A percentile compares a stretch with the other conserved stretches of the same genome.
These are phyloP conservation scores for Aspergillus proliferans DNA, from an alignment of 2,329 filamentous ascomycete genomes.

Conservation along the genomic window DNA sequence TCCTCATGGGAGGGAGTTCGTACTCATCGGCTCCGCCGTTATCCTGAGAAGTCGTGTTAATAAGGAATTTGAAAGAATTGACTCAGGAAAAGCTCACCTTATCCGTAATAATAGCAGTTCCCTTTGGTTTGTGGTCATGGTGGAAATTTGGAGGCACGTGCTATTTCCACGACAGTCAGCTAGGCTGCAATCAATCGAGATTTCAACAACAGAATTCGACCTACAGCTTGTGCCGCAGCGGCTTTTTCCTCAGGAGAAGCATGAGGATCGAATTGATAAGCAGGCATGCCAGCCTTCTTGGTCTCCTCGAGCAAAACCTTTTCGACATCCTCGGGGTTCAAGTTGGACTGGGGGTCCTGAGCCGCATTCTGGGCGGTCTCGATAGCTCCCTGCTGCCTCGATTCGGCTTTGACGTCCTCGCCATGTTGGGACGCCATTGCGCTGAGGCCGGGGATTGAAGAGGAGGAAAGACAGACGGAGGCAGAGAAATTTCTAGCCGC, in stretches of 20 bases:
- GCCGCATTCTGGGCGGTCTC: conserved; percentile 58
- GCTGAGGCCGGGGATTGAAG: not conserved
- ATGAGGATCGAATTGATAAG: conserved; percentile 82
- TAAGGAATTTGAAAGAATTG: not conserved
- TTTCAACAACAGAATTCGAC: conserved; percentile 30
- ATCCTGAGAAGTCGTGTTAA: conserved; percentile 41
- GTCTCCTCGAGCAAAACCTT: conserved; percentile 70
- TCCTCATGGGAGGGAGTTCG: conserved; percentile 69
- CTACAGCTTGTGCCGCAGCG: conserved; percentile 68
- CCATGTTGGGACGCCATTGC: conserved; percentile 27
- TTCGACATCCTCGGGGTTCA: conserved; percentile 66
- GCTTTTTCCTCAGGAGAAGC: conserved; percentile 78
- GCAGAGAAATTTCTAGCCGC: not conserved
- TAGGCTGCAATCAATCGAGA: not conserved
- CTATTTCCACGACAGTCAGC: conserved; percentile 37
- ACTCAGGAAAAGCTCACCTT: conserved; percentile 41
- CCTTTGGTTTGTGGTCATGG: conserved; percentile 39
- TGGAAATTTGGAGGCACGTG: conserved; percentile 60
- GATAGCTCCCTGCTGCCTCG: conserved; percentile 73
- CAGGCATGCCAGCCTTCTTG: conserved; percentile 68
- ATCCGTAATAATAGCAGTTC: conserved; percentile 63
- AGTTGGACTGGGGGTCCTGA: conserved; percentile 57
- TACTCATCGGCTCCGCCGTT: conserved; percentile 63
- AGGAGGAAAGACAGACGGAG: not conserved
- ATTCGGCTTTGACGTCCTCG: conserved; percentile 48